Evolutionary conservation across 352 stramenopile species (phyloP).

Genomic region (Pythium brassicae): DNA sequence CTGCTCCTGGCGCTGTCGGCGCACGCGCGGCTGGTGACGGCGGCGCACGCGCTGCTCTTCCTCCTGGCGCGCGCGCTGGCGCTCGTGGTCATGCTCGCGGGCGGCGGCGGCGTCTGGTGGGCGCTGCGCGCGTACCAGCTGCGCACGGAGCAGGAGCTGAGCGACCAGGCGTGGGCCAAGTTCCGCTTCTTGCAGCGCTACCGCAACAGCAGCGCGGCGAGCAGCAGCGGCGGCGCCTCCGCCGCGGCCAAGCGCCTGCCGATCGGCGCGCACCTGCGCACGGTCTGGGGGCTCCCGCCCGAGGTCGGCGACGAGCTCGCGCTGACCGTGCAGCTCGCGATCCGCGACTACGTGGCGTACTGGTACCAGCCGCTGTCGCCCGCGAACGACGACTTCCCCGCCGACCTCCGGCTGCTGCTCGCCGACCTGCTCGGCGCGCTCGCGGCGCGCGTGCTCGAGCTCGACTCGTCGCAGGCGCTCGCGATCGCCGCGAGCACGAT

Average conservation of each 20-base stretch:
- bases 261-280: conserved; percentile 55
- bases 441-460: conserved; percentile 51
- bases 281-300: conserved; percentile 42
- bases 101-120: conserved; percentile 56
- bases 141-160: conserved; percentile 52
- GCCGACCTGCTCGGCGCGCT: conserved; percentile 58
- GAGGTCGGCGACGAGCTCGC: conserved; percentile 66
- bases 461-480: conserved; percentile 65
- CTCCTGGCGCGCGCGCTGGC: conserved; percentile 29
- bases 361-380: conserved; percentile 67
- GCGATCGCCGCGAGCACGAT: conserved; percentile 54
- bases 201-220: conserved; percentile 21
- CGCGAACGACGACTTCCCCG: conserved; percentile 55
- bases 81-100: conserved; percentile 36
- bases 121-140: conserved; percentile 60
- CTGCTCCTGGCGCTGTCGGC: conserved; percentile 17
- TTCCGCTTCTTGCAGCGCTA: conserved; percentile 56
- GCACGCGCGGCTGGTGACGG: conserved; percentile 8
- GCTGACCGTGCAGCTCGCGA: conserved; percentile 34
- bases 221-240: background rate
- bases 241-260: conserved; percentile 41
- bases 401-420: conserved; percentile 61
- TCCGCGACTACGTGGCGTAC: conserved; percentile 58
- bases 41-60: conserved; percentile 16
- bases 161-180: conserved; percentile 42